Percentiles rank a stretch among this genome's conserved stretches.
These are phyloP conservation scores for Cnidoscolus chayamansa DNA, from an alignment of 441 rosid genomes.

Conservation along the genomic window DNA sequence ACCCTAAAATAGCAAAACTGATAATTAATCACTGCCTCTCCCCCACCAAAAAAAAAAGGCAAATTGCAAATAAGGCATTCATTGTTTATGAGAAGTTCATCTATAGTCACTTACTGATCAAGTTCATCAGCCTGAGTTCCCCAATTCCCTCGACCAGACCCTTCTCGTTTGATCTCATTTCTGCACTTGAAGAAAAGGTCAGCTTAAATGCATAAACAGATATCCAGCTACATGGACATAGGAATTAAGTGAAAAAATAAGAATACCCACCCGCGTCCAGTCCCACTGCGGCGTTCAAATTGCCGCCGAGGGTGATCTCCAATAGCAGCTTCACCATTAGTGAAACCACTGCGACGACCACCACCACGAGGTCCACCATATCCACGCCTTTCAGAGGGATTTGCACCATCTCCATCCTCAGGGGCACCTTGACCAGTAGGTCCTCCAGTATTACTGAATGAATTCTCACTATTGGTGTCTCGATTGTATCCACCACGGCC, in stretches of 20 bases:
- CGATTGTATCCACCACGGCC: conserved; percentile 52
- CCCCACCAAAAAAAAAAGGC: not conserved
- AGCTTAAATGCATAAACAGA: not conserved
- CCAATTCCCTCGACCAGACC: conserved; percentile 85
- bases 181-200: conserved; percentile 30
- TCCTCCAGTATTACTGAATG: conserved; percentile 21
- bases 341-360: conserved; percentile 55
- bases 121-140: conserved; percentile 66
- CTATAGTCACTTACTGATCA: conserved; percentile 50
- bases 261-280: conserved; percentile 64
- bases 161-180: conserved; percentile 70
- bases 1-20: conserved; percentile 19
- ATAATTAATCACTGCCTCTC: not conserved
- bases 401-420: conserved; percentile 58
- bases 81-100: not conserved
- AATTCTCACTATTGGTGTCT: conserved; percentile 31
- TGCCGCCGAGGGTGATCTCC: conserved; percentile 56
- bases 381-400: conserved; percentile 50
- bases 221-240: not conserved
- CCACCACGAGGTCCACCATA: conserved; percentile 63
- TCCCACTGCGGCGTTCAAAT: conserved; percentile 73
- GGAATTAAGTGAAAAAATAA: not conserved
- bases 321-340: conserved; percentile 53
- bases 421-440: conserved; percentile 40
- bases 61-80: not conserved